Evolutionary conservation across 2,329 filamentous ascomycete genomes (phyloP).

Genomic region (Hypoxylon sp.): DNA sequence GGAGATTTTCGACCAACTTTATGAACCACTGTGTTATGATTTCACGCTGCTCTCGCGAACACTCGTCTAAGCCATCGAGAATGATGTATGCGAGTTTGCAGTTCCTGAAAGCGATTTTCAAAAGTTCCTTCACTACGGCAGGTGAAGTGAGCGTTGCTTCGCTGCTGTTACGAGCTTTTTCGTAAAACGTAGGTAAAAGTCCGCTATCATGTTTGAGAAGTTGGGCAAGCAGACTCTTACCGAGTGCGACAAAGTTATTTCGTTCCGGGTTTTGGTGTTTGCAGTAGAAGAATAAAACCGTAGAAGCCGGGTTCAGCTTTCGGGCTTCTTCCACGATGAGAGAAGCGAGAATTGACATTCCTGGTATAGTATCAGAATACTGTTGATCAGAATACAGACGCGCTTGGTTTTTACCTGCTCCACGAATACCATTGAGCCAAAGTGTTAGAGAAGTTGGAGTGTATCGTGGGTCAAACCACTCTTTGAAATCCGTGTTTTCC

Average conservation of each 20-base stretch:
- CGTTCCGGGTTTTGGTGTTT: slow-evolving; percentile 44
- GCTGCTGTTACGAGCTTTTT: slow-evolving; percentile 45
- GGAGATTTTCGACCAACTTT: slow-evolving; percentile 14
- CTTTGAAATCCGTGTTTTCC: slow-evolving; percentile 31
- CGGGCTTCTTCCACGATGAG: slow-evolving; percentile 47
- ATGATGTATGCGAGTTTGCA: slow-evolving; percentile 47
- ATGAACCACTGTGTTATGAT: slow-evolving; percentile 45
- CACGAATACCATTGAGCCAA: slow-evolving; percentile 52
- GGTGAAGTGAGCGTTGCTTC: slow-evolving; percentile 42
- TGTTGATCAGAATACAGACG: not conserved
- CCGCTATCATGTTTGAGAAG: slow-evolving; percentile 43
- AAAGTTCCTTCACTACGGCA: slow-evolving; percentile 42
- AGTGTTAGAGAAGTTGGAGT: slow-evolving; percentile 42
- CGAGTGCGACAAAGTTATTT: slow-evolving; percentile 46
- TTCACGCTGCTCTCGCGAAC: slow-evolving; percentile 44
- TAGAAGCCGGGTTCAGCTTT: slow-evolving; percentile 22
- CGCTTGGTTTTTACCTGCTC: slow-evolving; percentile 45
- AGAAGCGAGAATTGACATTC: slow-evolving; percentile 49
- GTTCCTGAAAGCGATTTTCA: slow-evolving; percentile 42
- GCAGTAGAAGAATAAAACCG: slow-evolving; percentile 52
- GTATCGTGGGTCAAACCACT: slow-evolving; percentile 39
- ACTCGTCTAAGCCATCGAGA: slow-evolving; percentile 55
- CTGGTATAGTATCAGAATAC: slow-evolving; percentile 22
- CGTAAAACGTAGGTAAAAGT: slow-evolving; percentile 46
- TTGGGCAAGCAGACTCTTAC: slow-evolving; percentile 48